phyloP scores from a whole-genome alignment of 768 basidiomycete species.

The Tulasnella sp. region DNA sequence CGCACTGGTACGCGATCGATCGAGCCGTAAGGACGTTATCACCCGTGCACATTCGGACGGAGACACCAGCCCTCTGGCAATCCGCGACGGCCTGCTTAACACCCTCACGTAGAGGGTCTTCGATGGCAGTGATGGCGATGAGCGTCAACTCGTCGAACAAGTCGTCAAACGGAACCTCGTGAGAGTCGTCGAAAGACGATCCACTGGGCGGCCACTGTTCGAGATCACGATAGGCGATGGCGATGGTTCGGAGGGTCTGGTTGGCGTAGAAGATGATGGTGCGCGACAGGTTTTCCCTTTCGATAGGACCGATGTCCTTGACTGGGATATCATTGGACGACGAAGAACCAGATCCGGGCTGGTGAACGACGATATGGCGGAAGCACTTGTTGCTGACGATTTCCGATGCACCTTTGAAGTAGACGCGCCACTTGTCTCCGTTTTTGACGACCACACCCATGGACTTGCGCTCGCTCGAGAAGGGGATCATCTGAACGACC shows the following conservation, averaged over 20 bases:
- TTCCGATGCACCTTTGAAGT: constrained; percentile 91
- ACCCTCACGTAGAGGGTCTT: constrained; percentile 88
- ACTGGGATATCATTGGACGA: constrained; percentile 43
- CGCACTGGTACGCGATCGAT: constrained; percentile 95
- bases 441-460: constrained; percentile 76
- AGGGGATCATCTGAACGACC: constrained; percentile 83
- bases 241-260: constrained; percentile 89
- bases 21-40: constrained; percentile 92
- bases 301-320: constrained; percentile 52
- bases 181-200: constrained; percentile 34
- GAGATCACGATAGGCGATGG: constrained; percentile 87
- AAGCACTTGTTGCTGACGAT: constrained; percentile 74
- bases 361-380: constrained; percentile 60
- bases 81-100: constrained; percentile 82
- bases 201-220: constrained; percentile 71
- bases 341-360: constrained; percentile 27
- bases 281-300: constrained; percentile 73
- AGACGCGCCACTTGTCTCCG: constrained; percentile 54
- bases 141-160: constrained; percentile 70
- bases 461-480: constrained; percentile 86
- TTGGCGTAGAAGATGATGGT: constrained; percentile 98
- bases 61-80: constrained; percentile 82
- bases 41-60: constrained; percentile 97
- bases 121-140: constrained; percentile 87
- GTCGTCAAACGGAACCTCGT: constrained; percentile 62